phyloP scores from a whole-genome alignment of 257 asterid species.

The Nicotiana noctiflora region DNA sequence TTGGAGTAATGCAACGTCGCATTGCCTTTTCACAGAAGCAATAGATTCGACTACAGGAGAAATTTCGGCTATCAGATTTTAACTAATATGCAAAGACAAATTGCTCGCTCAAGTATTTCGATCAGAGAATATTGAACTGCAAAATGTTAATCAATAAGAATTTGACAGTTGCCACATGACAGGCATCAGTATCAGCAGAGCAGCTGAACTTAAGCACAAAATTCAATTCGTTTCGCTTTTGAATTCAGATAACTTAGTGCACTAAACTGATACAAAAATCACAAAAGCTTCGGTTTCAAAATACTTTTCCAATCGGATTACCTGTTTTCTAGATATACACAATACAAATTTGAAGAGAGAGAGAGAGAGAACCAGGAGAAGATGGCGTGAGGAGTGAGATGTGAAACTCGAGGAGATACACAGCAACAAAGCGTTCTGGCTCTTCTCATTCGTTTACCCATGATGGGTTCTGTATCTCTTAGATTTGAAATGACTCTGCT shows the following conservation, averaged over 20 bases:
- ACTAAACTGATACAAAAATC: not conserved
- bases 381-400: conserved; percentile 41
- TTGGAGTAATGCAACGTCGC: not conserved
- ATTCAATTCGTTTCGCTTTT: not conserved
- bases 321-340: not conserved
- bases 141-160: not conserved
- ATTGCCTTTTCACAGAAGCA: not conserved
- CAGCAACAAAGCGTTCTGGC: conserved; percentile 67
- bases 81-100: not conserved
- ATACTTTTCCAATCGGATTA: not conserved
- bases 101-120: not conserved
- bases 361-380: conserved; percentile 56
- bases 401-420: conserved; percentile 59
- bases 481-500: not conserved
- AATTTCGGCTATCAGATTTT: not conserved
- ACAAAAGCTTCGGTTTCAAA: not conserved
- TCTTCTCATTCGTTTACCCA: conserved; percentile 86
- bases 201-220: not conserved
- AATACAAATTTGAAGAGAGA: not conserved
- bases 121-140: not conserved
- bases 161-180: not conserved
- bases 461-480: conserved; percentile 15
- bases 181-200: not conserved
- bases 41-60: not conserved
- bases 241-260: not conserved